These are phyloP conservation scores for Lactifluus hygrophoroides DNA, from an alignment of 768 basidiomycete species.

Conservation along the genomic window DNA sequence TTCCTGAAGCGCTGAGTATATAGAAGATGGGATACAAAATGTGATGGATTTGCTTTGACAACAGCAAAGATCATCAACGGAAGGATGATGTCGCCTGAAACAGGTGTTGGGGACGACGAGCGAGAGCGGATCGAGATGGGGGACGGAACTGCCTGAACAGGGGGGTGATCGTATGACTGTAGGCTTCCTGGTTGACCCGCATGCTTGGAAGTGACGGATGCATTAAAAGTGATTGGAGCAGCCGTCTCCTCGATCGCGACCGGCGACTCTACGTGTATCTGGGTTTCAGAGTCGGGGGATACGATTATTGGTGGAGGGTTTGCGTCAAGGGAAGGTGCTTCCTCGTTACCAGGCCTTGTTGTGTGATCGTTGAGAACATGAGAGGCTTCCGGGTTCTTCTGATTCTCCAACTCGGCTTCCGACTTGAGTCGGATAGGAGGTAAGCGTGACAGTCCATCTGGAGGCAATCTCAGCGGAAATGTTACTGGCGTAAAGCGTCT, in stretches of 20 bases:
- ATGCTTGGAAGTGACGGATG: neutral
- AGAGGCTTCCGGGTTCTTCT: constrained; percentile 27
- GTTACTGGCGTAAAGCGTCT: neutral
- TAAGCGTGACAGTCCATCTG: constrained; percentile 67
- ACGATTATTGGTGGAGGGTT: constrained; percentile 22
- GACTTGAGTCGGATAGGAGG: constrained; percentile 70
- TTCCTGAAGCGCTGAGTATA: constrained; percentile 54
- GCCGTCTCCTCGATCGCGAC: neutral
- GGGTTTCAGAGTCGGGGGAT: constrained; percentile 20
- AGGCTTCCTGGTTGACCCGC: neutral
- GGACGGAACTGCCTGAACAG: neutral
- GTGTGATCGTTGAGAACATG: constrained; percentile 11
- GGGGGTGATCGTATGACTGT: neutral
- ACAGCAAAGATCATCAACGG: constrained; percentile 92
- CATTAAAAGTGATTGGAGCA: neutral
- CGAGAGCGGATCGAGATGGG: constrained; percentile 17
- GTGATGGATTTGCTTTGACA: constrained; percentile 84
- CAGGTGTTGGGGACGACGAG: constrained; percentile 36
- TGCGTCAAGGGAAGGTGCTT: constrained; percentile 1
- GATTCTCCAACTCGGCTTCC: constrained; percentile 38
- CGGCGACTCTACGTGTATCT: constrained; percentile 8
- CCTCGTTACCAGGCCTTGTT: constrained; percentile 9
- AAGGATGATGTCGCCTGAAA: constrained; percentile 84
- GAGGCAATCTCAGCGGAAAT: neutral
- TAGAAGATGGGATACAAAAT: constrained; percentile 64